Evolutionary conservation across 1,284 basidiomycete genomes (phyloP), one percentile per base, ranked within the genome.

Genomic region (Tetrapyrgos nigripes): DNA sequence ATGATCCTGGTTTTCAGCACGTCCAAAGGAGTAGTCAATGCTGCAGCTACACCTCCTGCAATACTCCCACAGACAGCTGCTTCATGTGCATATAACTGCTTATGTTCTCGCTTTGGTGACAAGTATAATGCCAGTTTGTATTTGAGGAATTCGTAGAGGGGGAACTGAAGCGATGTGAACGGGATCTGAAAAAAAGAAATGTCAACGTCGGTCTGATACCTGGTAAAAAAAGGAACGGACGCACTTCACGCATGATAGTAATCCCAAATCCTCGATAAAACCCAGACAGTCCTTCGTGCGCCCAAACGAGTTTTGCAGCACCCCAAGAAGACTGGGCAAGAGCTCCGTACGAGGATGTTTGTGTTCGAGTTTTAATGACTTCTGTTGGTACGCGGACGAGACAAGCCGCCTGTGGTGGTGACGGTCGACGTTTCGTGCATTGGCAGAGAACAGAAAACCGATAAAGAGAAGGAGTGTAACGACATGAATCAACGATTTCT

Each of bases 1-100:
- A 99, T 99, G 53, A 98, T 93, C 14, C 97, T 85, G 1, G 97
- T 99, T 75, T 99, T 99, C 58, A 98, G 84, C 2, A 99, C 97
- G 68, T 99, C 97, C 19, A 99, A 79, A 0, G 97, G 97, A 0
- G 97, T 99, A 0, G 97, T 99, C 40, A 92, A 67, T 0, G 91
- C 92, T 0, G 96, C 97, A 3, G 96, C 95, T 17, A 93, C 81
- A 0, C 92, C 95, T 13, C 97, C 97, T 0, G 97, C 93, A 44
- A 97, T 79, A 68, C 91, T 94, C 2, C 97, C 97, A 65, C 97
- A 98, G 2, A 91, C 68, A 0, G 96, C 97, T 0, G 96, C 96
- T 75, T 98, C 93, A 67, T 92, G 87, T 1, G 90, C 88, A 54
- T 84, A 85, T 4, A 94, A 81, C 1, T 45, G 53, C n/a, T 43